Conservation (phyloP, 2,329 filamentous ascomycete species). For the Capronia epimyces region DNA sequence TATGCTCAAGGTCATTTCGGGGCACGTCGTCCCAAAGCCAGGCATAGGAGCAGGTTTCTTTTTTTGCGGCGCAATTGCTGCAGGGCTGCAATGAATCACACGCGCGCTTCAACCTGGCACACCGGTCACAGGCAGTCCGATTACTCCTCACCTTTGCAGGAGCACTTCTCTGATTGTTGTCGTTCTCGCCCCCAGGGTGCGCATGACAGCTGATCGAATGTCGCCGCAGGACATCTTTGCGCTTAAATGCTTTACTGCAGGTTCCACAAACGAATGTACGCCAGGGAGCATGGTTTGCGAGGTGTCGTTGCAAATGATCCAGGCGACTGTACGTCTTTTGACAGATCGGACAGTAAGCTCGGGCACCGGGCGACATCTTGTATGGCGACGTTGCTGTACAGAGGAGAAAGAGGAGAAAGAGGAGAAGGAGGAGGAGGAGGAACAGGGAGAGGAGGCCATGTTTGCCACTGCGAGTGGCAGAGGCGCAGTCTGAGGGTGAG, state of each 20-base stretch:
- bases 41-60: slow-evolving; percentile 1
- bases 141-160: neutral
- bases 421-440: too few relatives aligned
- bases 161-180: neutral
- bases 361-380: neutral
- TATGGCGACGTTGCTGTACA: neutral
- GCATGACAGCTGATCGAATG: neutral
- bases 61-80: neutral
- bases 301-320: neutral
- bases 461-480: too few relatives aligned
- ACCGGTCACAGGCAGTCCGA: neutral
- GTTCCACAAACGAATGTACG: neutral
- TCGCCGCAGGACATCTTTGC: neutral
- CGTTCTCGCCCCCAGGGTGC: neutral
- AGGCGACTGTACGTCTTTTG: neutral
- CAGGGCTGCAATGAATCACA: slow-evolving; percentile 1
- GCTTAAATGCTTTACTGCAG: neutral
- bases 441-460: too few relatives aligned
- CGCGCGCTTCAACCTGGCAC: slow-evolving; percentile 1
- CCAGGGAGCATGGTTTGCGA: neutral
- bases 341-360: neutral
- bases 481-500: too few relatives aligned
- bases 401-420: too few relatives aligned
- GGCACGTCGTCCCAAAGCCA: neutral
- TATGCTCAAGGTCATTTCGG: neutral